phyloP scores from a whole-genome alignment of 306 rosid genomes.

The Cucurbita ficifolia region DNA sequence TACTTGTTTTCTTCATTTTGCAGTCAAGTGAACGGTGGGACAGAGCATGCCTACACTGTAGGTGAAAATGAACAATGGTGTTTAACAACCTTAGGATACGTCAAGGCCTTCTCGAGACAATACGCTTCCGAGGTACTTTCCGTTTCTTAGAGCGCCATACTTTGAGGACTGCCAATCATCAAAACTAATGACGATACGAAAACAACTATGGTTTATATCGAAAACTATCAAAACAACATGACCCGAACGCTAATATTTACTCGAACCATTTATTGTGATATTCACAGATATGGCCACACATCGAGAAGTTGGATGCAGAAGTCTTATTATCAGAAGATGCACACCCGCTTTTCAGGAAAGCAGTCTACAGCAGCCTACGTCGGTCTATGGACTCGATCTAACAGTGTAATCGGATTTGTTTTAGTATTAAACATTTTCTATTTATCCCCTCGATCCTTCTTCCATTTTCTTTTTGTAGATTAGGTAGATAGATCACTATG shows the following conservation, averaged over 20 bases:
- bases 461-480: neutral
- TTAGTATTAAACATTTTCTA: neutral
- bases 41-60: constrained; percentile 31
- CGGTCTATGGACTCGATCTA: constrained; percentile 29
- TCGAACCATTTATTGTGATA: constrained; percentile 1
- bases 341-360: constrained; percentile 51
- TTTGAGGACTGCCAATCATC: neutral
- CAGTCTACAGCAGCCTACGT: constrained; percentile 60
- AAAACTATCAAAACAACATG: neutral
- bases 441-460: neutral
- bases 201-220: neutral
- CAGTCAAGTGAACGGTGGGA: constrained; percentile 67
- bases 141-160: neutral
- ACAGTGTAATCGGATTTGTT: neutral
- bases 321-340: constrained; percentile 40
- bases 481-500: neutral
- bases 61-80: constrained; percentile 99
- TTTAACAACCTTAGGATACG: constrained; percentile 79
- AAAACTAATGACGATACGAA: neutral
- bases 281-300: constrained; percentile 75
- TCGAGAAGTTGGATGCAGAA: constrained; percentile 71
- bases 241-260: neutral
- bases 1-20: constrained; percentile 10
- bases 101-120: constrained; percentile 93
- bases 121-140: constrained; percentile 80